phyloP scores from a whole-genome alignment of 139 green algal species.

The Penium margaritaceum region DNA sequence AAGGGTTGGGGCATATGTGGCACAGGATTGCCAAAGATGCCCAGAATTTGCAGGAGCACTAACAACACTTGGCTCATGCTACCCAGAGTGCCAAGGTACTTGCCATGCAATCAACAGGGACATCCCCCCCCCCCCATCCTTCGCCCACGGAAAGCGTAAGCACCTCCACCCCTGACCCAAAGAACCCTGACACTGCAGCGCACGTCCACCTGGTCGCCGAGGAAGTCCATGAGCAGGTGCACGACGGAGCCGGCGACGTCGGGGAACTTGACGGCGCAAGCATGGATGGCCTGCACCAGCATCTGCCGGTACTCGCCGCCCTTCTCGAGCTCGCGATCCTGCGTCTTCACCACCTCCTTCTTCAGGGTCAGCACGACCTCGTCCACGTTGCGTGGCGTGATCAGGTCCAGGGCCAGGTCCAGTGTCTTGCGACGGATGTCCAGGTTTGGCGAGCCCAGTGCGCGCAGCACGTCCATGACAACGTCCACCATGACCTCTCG shows the following conservation, averaged over 20 bases:
- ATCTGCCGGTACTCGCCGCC: slow-evolving; percentile 84
- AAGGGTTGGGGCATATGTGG: too few species aligned
- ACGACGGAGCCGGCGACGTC: slow-evolving; percentile 84
- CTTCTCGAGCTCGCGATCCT: slow-evolving; percentile 79
- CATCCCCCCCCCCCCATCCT: too few species aligned
- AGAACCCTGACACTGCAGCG: background rate
- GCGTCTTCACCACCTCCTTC: slow-evolving; percentile 93
- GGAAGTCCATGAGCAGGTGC: slow-evolving; percentile 95
- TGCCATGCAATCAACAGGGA: too few species aligned
- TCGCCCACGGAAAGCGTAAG: too few species aligned
- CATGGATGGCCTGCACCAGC: slow-evolving; percentile 88
- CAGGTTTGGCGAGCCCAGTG: slow-evolving; percentile 78
- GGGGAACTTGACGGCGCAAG: slow-evolving; percentile 86
- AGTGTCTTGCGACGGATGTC: slow-evolving; percentile 92
- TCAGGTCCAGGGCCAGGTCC: slow-evolving; percentile 87
- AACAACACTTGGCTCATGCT: too few species aligned
- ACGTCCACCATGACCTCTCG: slow-evolving; percentile 77
- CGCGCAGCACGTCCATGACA: slow-evolving; percentile 93
- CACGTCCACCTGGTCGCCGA: slow-evolving; percentile 61
- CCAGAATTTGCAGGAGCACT: too few species aligned
- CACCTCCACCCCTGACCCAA: background rate
- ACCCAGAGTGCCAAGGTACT: too few species aligned
- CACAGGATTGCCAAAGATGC: too few species aligned
- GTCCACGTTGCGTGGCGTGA: slow-evolving; percentile 78
- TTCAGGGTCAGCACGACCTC: slow-evolving; percentile 89